Evolutionary conservation across 495 filamentous ascomycete species (phyloP), one percentile per base, ranked within the genome.

Genomic region (Aspergillus steynii): DNA sequence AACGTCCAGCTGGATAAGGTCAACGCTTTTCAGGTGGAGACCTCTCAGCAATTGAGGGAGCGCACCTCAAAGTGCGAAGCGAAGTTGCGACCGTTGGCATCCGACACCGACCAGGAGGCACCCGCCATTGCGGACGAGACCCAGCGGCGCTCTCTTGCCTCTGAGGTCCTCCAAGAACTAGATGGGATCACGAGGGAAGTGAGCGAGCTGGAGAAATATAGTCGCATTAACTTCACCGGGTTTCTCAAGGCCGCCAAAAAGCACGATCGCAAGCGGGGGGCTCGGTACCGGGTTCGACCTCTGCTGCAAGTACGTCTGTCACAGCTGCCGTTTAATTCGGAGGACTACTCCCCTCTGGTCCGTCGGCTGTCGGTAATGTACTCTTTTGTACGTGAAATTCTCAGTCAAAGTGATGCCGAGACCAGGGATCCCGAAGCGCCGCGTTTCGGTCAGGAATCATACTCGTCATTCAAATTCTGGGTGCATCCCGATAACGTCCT

Each of bases 191-290:
- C 90, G 20, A 88, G 90, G 69, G 93, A 99, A 74, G 89, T 93
- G 65, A 96, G 89, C 71, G 90, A 96, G 74, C 79, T 99, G 60
- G 91, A 96, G 72, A 96, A 93, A 71, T 99, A 93, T 75, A 95
- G 91, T 70, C 91, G 89, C 28, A 88, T 97, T 75, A 99, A 99
- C 74, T 99, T 96, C 74, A 96, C 96, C 9, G 96, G 93, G 32
- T 97, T 98, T 71, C 82, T 97, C 65, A 99, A 99, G 79, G 96
- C 96, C 29, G 92, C 90, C 28, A 99, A 99, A 84, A 99, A 99
- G 73, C 95, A 99, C 76, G 95, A 99, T 70, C 88, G 95, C 52
- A 94, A 91, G 73, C 86, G 92, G 52, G 93, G 89, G 54, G 85
- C 74, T 69, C 83, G 77, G 9, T 97, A 97, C 75, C 91, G 88